These are phyloP conservation scores for Coemansia sp. DNA, from an alignment of 192 early-diverging fungal genomes.

Conservation along the genomic window DNA sequence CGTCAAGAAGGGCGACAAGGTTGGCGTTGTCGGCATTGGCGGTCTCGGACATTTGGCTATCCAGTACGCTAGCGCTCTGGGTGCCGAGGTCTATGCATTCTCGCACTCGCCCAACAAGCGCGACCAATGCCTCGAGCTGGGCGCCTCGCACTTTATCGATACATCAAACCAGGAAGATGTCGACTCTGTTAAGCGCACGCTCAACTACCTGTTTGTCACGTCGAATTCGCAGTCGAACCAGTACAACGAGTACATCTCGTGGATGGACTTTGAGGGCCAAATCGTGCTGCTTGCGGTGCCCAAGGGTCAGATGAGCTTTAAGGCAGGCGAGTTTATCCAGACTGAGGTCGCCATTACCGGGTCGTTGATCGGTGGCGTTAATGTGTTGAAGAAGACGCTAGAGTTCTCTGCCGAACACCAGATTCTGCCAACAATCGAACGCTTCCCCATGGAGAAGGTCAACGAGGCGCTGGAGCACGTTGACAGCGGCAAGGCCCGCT, in stretches of 20 bases:
- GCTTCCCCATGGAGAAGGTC: slow-evolving; percentile 60
- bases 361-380: slow-evolving; percentile 62
- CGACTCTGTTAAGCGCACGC: slow-evolving; percentile 18
- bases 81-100: slow-evolving; percentile 55
- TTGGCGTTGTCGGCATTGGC: slow-evolving; percentile 77
- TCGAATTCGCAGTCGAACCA: slow-evolving; percentile 29
- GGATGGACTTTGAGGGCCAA: slow-evolving; percentile 51
- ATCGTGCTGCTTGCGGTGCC: slow-evolving; percentile 57
- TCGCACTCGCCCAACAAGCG: slow-evolving; percentile 60
- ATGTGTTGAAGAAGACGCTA: slow-evolving; percentile 62
- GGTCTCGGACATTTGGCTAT: slow-evolving; percentile 73
- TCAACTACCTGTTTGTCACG: slow-evolving; percentile 48
- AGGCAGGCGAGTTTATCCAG: slow-evolving; percentile 35
- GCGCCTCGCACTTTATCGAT: slow-evolving; percentile 58
- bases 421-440: slow-evolving; percentile 67
- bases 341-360: slow-evolving; percentile 58
- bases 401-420: slow-evolving; percentile 68
- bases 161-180: slow-evolving; percentile 27
- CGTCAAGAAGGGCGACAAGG: slow-evolving; percentile 59
- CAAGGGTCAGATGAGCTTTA: slow-evolving; percentile 49
- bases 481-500: slow-evolving; percentile 58
- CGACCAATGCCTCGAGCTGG: slow-evolving; percentile 58
- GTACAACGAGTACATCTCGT: slow-evolving; percentile 37
- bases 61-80: slow-evolving; percentile 59
- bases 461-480: slow-evolving; percentile 62